Evolutionary conservation across 1,139 yeast genomes (phyloP), one percentile per base, ranked within the genome.

Genomic region (Saccharomyces hybrid): DNA sequence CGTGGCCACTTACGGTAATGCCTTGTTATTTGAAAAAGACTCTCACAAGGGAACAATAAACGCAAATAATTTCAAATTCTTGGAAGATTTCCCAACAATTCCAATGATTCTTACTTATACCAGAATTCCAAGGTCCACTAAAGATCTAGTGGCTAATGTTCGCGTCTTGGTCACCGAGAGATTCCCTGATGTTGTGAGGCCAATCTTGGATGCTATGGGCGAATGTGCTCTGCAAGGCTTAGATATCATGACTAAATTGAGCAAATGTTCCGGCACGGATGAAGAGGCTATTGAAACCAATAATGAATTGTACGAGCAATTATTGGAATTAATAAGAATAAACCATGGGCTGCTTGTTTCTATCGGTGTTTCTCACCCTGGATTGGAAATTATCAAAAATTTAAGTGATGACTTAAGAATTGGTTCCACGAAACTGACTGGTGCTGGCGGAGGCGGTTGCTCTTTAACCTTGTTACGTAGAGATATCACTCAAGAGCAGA

Each of bases 391-490:
- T 52, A 81, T 91, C 50, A 84, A 83, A 62, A 73, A 80, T 26
- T 74, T 83, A 20, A 79, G 88, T 25, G 91, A 86, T 64, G 77
- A 75, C 49, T 67, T 81, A 54, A 67, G 74, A 1, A 72, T 93
- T 34, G 99, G 99, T 6, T 84, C 88, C 57, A 91, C 99, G 1
- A 93, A 93, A 70, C 78, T 93, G 57, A 93, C 99, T 0, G 99
- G 99, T 48, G 99, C 99, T 0, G 99, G 99, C 27, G 99, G 99
- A 20, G 99, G 99, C 49, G 99, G 99, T 1, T 93, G 99, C 74
- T 96, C 97, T 20, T 86, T 95, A 55, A 93, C 98, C 0, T 74
- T 93, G 52, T 77, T 91, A 11, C 76, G 81, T 51, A 84, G 81
- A 51, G 77, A 75, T 9, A 75, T 74, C 3, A 67, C 70, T 1